A percentile compares a stretch with the other conserved stretches of the same genome.
phyloP scores from a whole-genome alignment of 2,329 filamentous ascomycete genomes.

The Xylariales sp. region DNA sequence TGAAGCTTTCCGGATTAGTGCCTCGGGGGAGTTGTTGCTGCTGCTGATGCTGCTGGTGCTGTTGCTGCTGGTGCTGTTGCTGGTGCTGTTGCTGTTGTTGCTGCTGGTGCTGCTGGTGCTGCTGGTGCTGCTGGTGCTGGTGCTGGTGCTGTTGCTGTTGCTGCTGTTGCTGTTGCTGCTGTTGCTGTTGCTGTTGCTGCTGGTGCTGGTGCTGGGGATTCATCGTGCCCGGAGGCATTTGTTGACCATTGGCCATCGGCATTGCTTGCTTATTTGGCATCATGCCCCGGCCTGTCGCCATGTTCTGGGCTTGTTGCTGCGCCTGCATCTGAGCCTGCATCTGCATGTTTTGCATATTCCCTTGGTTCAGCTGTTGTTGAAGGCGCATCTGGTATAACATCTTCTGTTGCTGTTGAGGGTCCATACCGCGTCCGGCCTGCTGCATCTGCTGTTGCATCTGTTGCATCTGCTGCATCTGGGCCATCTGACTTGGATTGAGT shows the following conservation, averaged over 20 bases:
- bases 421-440: conserved; percentile 47
- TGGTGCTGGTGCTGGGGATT: too few relatives aligned
- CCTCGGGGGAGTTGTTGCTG: conserved; percentile 32
- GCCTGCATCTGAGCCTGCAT: conserved; percentile 35
- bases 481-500: conserved; percentile 35
- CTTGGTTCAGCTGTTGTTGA: conserved; percentile 68
- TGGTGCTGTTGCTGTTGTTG: too few relatives aligned
- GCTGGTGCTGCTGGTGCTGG: too few relatives aligned
- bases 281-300: conserved; percentile 40
- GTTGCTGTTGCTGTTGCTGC: too few relatives aligned
- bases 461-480: conserved; percentile 39
- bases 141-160: too few relatives aligned
- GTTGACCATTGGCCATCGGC: conserved; percentile 51
- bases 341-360: conserved; percentile 45
- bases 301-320: conserved; percentile 28
- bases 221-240: conserved; percentile 40
- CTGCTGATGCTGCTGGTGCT: too few relatives aligned
- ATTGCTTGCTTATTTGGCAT: conserved; percentile 46
- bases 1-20: conserved; percentile 62
- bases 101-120: too few relatives aligned
- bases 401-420: conserved; percentile 62
- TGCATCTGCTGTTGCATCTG: conserved; percentile 37
- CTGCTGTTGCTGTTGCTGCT: too few relatives aligned
- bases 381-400: conserved; percentile 77
- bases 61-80: too few relatives aligned